Evolutionary conservation across 1,139 yeast species (phyloP).

Genomic region (Nematodospora anomalae): DNA sequence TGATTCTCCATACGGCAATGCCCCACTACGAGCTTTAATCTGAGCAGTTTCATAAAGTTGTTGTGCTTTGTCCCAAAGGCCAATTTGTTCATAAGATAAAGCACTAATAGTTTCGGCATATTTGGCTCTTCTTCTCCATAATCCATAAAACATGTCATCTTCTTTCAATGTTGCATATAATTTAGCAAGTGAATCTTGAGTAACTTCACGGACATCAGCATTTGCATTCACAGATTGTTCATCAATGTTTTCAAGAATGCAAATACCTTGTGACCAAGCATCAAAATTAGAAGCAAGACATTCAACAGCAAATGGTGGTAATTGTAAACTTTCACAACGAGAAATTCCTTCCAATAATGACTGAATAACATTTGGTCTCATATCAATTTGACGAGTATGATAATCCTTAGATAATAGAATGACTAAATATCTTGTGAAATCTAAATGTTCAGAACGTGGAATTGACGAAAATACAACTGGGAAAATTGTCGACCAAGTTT

Average conservation of each 20-base stretch:
- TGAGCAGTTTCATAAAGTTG: conserved; percentile 97
- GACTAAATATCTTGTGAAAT: conserved; percentile 77
- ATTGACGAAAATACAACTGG: conserved; percentile 76
- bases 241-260: conserved; percentile 76
- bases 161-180: conserved; percentile 87
- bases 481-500: conserved; percentile 83
- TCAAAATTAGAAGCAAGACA: conserved; percentile 84
- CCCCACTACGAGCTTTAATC: conserved; percentile 94
- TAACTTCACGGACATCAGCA: conserved; percentile 76
- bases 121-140: conserved; percentile 95
- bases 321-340: conserved; percentile 65
- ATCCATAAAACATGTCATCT: conserved; percentile 95
- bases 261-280: conserved; percentile 90
- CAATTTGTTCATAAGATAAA: conserved; percentile 90
- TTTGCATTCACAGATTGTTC: conserved; percentile 65
- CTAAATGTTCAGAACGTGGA: conserved; percentile 77
- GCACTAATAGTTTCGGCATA: conserved; percentile 93
- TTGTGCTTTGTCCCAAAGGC: conserved; percentile 92
- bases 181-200: conserved; percentile 88
- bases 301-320: conserved; percentile 95
- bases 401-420: conserved; percentile 84
- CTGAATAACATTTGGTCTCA: conserved; percentile 84
- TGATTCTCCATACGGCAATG: conserved; percentile 90
- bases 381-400: conserved; percentile 84
- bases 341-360: conserved; percentile 82